These are phyloP conservation scores for Axilococcus clingmanii DNA, from an alignment of 139 green algal genomes.

Conservation along the genomic window DNA sequence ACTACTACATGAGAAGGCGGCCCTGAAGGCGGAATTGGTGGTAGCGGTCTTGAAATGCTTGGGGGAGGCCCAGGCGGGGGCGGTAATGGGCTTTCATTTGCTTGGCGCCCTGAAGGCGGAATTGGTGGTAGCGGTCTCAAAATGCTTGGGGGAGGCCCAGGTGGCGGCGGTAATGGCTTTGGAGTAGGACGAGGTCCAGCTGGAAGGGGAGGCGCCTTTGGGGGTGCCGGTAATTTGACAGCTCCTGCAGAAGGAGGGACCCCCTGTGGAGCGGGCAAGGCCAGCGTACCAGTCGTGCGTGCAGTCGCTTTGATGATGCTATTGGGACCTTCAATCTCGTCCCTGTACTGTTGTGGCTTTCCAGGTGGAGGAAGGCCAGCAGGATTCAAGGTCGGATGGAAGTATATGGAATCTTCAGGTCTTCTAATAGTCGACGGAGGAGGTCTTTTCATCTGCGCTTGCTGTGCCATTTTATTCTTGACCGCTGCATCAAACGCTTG, in stretches of 20 bases:
- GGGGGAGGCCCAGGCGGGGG: conserved; percentile 21
- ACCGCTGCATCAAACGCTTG: conserved; percentile 67
- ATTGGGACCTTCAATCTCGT: neutral
- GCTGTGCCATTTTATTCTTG: conserved; percentile 60
- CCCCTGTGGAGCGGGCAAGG: no score
- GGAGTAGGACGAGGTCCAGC: neutral
- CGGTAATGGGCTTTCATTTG: conserved; percentile 6
- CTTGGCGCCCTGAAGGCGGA: neutral
- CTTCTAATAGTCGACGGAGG: neutral
- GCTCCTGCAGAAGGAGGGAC: no score
- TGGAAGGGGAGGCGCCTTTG: conserved; percentile 1
- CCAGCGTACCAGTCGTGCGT: neutral
- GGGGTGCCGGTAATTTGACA: neutral
- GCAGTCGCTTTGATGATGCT: neutral
- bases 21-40: neutral
- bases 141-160: neutral
- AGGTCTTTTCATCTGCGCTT: neutral
- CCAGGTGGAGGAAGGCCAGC: no score
- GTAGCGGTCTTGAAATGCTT: neutral
- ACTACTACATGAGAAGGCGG: neutral
- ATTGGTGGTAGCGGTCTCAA: neutral
- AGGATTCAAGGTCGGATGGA: neutral
- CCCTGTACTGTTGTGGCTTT: no score
- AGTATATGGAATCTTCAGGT: neutral
- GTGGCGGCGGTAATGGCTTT: neutral